Conservation (phyloP, 139 green algal species). For the Axilococcus clingmanii region DNA sequence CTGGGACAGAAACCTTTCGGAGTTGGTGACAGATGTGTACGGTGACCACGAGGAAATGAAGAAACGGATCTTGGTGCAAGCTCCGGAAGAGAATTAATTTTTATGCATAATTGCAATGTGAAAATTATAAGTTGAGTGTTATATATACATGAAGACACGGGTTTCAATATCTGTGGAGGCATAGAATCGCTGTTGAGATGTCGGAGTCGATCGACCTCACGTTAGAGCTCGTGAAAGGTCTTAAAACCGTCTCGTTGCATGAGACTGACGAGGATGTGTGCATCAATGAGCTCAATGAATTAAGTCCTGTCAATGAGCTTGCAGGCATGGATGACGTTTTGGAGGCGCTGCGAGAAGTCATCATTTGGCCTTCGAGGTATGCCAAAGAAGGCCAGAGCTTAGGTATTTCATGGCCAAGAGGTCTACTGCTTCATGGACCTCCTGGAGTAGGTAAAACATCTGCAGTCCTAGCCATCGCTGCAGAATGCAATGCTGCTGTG, state of each 20-base stretch:
- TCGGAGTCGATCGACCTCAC: too few species aligned
- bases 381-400: constrained; percentile 25
- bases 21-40: constrained; percentile 10
- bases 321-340: constrained; percentile 26
- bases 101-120: too few species aligned
- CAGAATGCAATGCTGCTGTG: constrained; percentile 48
- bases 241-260: background rate
- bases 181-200: too few species aligned
- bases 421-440: constrained; percentile 43
- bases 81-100: too few species aligned
- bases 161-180: too few species aligned
- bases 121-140: too few species aligned
- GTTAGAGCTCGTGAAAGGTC: too few species aligned
- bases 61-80: too few species aligned
- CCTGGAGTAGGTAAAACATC: constrained; percentile 42
- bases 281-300: background rate
- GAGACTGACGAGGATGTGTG: background rate
- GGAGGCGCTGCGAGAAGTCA: constrained; percentile 50
- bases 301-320: constrained; percentile 15
- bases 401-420: constrained; percentile 45
- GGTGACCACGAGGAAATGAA: constrained; percentile 3
- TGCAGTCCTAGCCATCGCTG: constrained; percentile 29
- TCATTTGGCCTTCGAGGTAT: constrained; percentile 52
- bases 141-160: too few species aligned
- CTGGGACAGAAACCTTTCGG: constrained; percentile 2